Percentiles rank a stretch among this genome's conserved stretches.
phyloP scores from a whole-genome alignment of 192 early-diverging fungal genomes.

The Backusella mclennaniae region DNA sequence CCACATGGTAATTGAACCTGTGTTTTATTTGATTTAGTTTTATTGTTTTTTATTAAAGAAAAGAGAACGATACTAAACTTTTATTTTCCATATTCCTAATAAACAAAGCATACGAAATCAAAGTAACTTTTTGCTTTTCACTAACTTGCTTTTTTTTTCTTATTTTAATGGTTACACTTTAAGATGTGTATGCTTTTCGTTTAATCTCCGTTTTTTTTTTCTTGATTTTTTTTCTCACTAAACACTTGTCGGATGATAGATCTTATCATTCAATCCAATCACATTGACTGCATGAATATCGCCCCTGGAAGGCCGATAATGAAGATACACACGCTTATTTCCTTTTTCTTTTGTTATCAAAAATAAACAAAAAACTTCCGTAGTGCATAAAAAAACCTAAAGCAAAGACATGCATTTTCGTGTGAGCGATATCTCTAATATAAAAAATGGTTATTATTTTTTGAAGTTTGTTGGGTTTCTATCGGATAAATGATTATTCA shows the following conservation, averaged over 20 bases:
- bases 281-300: slow-evolving; percentile 6
- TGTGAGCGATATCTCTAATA: no score
- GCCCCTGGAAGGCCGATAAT: background rate
- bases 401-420: no score
- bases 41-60: background rate
- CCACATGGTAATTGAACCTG: background rate
- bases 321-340: background rate
- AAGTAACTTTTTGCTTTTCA: background rate
- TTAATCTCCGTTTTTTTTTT: background rate
- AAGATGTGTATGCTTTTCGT: background rate
- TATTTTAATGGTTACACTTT: background rate
- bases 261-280: slow-evolving; percentile 4
- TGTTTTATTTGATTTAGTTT: background rate
- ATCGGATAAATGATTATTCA: background rate
- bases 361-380: background rate
- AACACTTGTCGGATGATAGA: background rate
- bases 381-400: no score
- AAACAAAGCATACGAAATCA: no score
- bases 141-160: background rate
- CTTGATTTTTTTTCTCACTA: background rate
- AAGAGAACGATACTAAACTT: background rate
- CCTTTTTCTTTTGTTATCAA: background rate
- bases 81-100: background rate
- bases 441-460: background rate
- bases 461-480: background rate